Conservation (phyloP, 1,284 basidiomycete species). For the Porogramme epimiltina region DNA sequence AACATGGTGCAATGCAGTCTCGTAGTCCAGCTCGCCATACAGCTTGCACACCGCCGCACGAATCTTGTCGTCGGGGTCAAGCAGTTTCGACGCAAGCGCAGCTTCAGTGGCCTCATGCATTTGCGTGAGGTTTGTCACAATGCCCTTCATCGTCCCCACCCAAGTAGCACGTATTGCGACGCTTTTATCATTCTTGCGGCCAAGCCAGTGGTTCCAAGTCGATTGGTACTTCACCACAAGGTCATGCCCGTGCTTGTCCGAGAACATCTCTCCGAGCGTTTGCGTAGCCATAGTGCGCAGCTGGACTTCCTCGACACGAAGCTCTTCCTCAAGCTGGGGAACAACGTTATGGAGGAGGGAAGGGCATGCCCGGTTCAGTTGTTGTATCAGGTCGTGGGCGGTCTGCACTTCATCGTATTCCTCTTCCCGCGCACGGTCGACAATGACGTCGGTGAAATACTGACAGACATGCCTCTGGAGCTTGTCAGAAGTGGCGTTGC, state of each 20-base stretch:
- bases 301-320: conserved; percentile 75
- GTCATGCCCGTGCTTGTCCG: conserved; percentile 71
- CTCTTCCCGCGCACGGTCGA: conserved; percentile 57
- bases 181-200: conserved; percentile 79
- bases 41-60: conserved; percentile 83
- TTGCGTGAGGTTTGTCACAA: conserved; percentile 72
- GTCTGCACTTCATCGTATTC: conserved; percentile 69
- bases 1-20: conserved; percentile 86
- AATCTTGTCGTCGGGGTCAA: conserved; percentile 92
- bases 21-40: conserved; percentile 87
- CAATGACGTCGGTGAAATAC: conserved; percentile 89
- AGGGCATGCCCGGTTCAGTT: conserved; percentile 82
- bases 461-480: conserved; percentile 89
- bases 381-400: conserved; percentile 86
- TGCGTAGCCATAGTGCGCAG: conserved; percentile 82
- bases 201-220: conserved; percentile 88
- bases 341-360: conserved; percentile 87
- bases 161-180: conserved; percentile 76
- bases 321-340: conserved; percentile 91
- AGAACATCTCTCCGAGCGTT: conserved; percentile 90
- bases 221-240: conserved; percentile 80
- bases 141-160: conserved; percentile 68
- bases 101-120: conserved; percentile 74
- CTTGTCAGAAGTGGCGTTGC: conserved; percentile 82
- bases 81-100: conserved; percentile 64